Base-by-base conservation (phyloP, 169 alveolate genomes). In the Cytauxzoon felis region DNA sequence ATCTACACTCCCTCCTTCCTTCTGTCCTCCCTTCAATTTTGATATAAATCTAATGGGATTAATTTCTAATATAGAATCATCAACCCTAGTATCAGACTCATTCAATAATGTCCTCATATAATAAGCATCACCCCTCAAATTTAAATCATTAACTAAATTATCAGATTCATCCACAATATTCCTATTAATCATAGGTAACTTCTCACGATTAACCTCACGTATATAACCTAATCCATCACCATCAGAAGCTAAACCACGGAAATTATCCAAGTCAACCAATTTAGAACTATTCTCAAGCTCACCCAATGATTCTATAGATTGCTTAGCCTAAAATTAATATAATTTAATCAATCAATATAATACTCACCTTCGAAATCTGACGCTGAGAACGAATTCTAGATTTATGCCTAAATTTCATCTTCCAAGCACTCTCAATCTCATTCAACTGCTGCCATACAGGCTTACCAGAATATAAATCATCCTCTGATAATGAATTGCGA, bases 361-460 rank as follows among this genome's bases (percentile, higher is more conserved):
- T 29, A 29, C 36, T 29, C 41, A 54, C 64, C 56, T 38, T 73
- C n/a, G 84, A 27, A 21, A 73, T 73, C 7, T 67, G 57, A 27
- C 45, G 16, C 43, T 73, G 84, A 0, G 78, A 58, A 24, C 65
- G 61, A 6, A 73, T 26, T 48, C 84, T 58, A 3, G 69, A 58
- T 19, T 51, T 73, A 30, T 36, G 50, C 24, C 59, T 40, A 34
- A 73, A 73, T n/a, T 73, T 41, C 53, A 63, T 56, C 41, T 73
- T 73, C 79, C 78, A 73, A 24, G 67, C 43, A 49, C 53, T 63
- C 61, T 73, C 84, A 0, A 73, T 16, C 36, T 73, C 84, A 48
- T 73, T 73, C 38, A 73, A 59, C 34, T 73, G 84, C 64, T 62
- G 76, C 84, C 84, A 73, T 0, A 73, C 84, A n/a, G 84, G 84